Evolutionary conservation across 208 protist species (phyloP), one percentile per base, ranked within the genome.

Genomic region (Leishmania major): DNA sequence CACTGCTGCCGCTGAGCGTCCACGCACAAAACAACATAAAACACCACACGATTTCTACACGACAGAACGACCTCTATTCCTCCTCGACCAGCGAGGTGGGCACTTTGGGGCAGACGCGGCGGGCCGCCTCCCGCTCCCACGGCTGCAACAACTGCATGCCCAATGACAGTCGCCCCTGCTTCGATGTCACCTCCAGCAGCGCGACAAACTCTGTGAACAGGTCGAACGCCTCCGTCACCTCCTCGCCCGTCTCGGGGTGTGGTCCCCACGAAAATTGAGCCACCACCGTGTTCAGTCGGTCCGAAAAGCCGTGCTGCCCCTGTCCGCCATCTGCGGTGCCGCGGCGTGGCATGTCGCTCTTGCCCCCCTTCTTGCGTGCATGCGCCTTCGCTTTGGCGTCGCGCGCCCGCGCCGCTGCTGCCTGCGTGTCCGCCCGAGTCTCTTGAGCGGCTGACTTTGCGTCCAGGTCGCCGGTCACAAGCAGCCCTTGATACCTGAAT

Each of bases 61-160:
- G 3, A 5, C 72, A 43, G 15, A 45, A 11, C 19, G 40, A 17
- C 31, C 35, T 25, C 28, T 80, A 76, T 53, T 22, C 28, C n/a
- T 75, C 71, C 64, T 80, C 76, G 40, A 85, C 79, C 6, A 91
- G 62, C 0, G 84, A 67, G 15, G 78, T 85, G 3, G 90, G 90
- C n/a, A 93, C 83, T 28, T 79, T 78, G 25, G 77, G 73, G 28
- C 83, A 82, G 25, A 49, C 62, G 25, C 35, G 64, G 17, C 77
- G 70, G 25, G 86, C 88, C n/a, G 51, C 75, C 71, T 86, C 72
- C 6, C 94, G 84, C 69, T 88, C 81, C 92, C 91, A 96, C 51
- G 94, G 94, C 37, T 92, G 90, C 53, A 94, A 75, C 43, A 97
- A 15, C 43, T 93, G 85, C 84, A 96, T 89, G 62, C 81, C 75